Conservation (phyloP, 768 basidiomycete genomes). For the Grammothele lineata region DNA sequence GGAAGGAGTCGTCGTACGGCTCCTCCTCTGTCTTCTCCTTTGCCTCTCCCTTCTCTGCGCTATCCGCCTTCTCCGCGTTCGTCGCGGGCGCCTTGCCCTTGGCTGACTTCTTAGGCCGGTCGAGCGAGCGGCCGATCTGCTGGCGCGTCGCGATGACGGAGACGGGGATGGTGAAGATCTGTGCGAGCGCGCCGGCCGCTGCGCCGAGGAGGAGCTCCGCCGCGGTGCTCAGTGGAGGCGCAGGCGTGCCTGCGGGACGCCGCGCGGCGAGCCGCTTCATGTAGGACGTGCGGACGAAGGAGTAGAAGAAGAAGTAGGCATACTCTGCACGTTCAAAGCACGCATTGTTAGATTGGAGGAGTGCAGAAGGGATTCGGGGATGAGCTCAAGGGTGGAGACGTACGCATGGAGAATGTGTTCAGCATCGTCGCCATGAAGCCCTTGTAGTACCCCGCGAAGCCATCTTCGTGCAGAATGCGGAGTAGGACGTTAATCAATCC, state of each 20-base stretch:
- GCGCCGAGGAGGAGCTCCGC: conserved; percentile 89
- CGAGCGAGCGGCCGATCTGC: conserved; percentile 64
- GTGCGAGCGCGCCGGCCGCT: conserved; percentile 87
- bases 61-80: conserved; percentile 11
- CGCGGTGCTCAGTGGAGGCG: conserved; percentile 62
- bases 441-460: conserved; percentile 77
- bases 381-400: too few relatives aligned
- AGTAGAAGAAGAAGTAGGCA: conserved; percentile 99
- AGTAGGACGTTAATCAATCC: conserved; percentile 64
- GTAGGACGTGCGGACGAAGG: conserved; percentile 81
- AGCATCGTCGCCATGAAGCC: conserved; percentile 97
- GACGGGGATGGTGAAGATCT: conserved; percentile 98
- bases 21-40: conserved; percentile 22
- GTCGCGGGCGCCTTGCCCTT: conserved; percentile 3
- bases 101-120: conserved; percentile 10
- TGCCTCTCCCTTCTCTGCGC: background rate
- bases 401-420: conserved; percentile 97
- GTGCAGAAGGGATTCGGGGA: background rate
- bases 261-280: conserved; percentile 62
- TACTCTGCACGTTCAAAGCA: conserved; percentile 60
- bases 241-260: conserved; percentile 55
- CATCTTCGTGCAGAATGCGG: conserved; percentile 75
- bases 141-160: conserved; percentile 97
- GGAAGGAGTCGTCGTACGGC: conserved; percentile 63
- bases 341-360: background rate